Evolutionary conservation across 345 rosid genomes (phyloP).

Genomic region (Lumnitzera racemosa): DNA sequence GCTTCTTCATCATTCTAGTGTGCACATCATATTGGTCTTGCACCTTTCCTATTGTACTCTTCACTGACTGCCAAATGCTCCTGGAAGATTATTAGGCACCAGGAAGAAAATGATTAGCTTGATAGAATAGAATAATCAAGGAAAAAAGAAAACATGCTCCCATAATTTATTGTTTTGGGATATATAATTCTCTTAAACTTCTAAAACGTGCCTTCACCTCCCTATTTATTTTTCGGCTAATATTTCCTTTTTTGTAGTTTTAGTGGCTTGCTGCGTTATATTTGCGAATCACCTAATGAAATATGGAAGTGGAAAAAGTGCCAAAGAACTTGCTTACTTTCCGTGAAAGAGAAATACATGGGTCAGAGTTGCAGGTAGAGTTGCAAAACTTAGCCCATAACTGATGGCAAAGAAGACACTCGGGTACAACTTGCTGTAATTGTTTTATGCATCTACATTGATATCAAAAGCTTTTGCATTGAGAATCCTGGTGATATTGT

Average conservation of each 20-base stretch:
- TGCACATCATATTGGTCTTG: conserved; percentile 54
- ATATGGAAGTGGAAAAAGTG: no score
- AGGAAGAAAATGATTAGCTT: no score
- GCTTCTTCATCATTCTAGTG: conserved; percentile 56
- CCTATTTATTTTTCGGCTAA: no score
- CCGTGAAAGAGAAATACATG: conserved; percentile 81
- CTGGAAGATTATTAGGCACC: no score
- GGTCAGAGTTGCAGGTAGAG: conserved; percentile 49
- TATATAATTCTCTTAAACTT: no score
- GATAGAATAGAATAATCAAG: no score
- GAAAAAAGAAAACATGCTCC: no score
- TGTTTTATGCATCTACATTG: conserved; percentile 30
- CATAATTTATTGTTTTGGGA: no score
- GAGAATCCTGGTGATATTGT: conserved; percentile 53
- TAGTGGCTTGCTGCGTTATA: no score
- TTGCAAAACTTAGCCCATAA: conserved; percentile 70
- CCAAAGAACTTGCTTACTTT: conserved; percentile 13
- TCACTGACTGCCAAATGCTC: conserved; percentile 19
- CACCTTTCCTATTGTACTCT: conserved; percentile 24
- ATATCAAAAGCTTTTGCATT: conserved; percentile 38
- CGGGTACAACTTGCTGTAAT: conserved; percentile 65
- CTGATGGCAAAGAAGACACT: conserved; percentile 48
- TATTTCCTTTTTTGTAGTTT: no score
- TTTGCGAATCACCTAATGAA: no score
- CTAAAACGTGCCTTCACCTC: no score